phyloP scores from a whole-genome alignment of 2,329 filamentous ascomycete species.

The Ascocoryne sarcoides region DNA sequence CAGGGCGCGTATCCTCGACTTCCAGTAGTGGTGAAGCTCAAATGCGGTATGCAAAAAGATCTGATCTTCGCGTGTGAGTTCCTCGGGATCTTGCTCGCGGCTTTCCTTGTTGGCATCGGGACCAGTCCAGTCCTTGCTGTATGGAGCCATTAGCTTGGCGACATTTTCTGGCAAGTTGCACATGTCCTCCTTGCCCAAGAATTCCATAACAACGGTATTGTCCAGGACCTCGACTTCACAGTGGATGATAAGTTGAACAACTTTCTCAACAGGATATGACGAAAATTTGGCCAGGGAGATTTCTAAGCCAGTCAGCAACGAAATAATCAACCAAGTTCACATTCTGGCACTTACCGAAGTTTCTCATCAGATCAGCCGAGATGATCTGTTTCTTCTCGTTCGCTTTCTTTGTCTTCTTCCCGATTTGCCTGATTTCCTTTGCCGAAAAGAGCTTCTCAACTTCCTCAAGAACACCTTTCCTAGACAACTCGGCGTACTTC shows the following conservation, averaged over 20 bases:
- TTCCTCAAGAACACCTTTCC: slow-evolving; percentile 92
- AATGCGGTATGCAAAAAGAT: slow-evolving; percentile 90
- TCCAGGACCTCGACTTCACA: slow-evolving; percentile 85
- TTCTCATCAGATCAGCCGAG: slow-evolving; percentile 79
- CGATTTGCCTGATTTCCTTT: slow-evolving; percentile 88
- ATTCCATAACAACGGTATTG: slow-evolving; percentile 91
- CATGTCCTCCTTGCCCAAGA: slow-evolving; percentile 84
- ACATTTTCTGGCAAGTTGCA: slow-evolving; percentile 89
- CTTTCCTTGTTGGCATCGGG: slow-evolving; percentile 68
- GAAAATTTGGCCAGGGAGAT: slow-evolving; percentile 93
- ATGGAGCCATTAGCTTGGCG: slow-evolving; percentile 84
- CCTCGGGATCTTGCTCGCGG: slow-evolving; percentile 76
- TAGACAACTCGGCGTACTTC: slow-evolving; percentile 87
- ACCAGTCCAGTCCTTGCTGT: slow-evolving; percentile 93
- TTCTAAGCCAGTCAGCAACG: slow-evolving; percentile 34
- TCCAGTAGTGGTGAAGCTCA: slow-evolving; percentile 97
- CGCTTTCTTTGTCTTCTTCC: slow-evolving; percentile 55
- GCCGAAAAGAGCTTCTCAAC: slow-evolving; percentile 97
- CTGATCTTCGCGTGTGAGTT: slow-evolving; percentile 91
- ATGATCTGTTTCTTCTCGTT: slow-evolving; percentile 99
- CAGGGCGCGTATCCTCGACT: slow-evolving; percentile 89
- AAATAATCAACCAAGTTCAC: neutral
- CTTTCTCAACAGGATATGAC: slow-evolving; percentile 70
- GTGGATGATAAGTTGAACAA: slow-evolving; percentile 90
- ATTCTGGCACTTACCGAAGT: slow-evolving; percentile 60